Evolutionary conservation across 2,329 filamentous ascomycete genomes (phyloP).

Genomic region (Hysterium pulicare): DNA sequence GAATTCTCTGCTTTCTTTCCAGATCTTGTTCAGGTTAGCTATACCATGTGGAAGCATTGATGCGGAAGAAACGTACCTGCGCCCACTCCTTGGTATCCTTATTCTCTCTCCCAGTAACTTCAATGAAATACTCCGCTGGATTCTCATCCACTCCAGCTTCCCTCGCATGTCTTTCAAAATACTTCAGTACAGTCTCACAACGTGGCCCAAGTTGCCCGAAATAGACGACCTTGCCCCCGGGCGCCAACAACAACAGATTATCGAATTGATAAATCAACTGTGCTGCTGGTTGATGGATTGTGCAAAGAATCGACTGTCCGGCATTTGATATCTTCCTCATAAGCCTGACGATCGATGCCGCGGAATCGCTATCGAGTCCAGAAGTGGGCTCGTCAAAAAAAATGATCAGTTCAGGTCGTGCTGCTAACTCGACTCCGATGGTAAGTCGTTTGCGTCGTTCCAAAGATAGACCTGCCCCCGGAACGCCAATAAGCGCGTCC

Average conservation of each 20-base stretch:
- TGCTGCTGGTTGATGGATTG: conserved; percentile 68
- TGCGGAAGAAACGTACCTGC: too few species aligned
- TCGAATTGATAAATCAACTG: conserved; percentile 67
- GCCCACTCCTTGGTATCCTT: too few species aligned
- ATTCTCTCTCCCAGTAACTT: conserved; percentile 46
- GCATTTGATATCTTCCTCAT: conserved; percentile 62
- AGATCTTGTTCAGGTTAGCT: too few species aligned
- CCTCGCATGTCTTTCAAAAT: conserved; percentile 51
- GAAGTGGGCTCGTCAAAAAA: conserved; percentile 78
- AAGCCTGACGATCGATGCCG: conserved; percentile 63
- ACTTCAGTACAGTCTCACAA: conserved; percentile 41
- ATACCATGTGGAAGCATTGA: too few species aligned
- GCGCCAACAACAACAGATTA: conserved; percentile 59
- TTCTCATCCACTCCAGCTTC: conserved; percentile 52
- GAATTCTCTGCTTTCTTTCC: too few species aligned
- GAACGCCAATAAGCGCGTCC: conserved; percentile 60
- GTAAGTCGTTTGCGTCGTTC: conserved; percentile 67
- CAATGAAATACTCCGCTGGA: conserved; percentile 54
- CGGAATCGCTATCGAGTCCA: conserved; percentile 67
- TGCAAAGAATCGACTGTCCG: conserved; percentile 66
- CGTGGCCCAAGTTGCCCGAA: conserved; percentile 57
- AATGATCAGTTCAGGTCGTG: conserved; percentile 67
- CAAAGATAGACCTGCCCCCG: conserved; percentile 50
- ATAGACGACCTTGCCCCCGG: conserved; percentile 63
- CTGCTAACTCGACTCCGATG: conserved; percentile 59